Conservation (phyloP, 129 eudicot genomes). For the Rutidosis leptorrhynchoides region DNA sequence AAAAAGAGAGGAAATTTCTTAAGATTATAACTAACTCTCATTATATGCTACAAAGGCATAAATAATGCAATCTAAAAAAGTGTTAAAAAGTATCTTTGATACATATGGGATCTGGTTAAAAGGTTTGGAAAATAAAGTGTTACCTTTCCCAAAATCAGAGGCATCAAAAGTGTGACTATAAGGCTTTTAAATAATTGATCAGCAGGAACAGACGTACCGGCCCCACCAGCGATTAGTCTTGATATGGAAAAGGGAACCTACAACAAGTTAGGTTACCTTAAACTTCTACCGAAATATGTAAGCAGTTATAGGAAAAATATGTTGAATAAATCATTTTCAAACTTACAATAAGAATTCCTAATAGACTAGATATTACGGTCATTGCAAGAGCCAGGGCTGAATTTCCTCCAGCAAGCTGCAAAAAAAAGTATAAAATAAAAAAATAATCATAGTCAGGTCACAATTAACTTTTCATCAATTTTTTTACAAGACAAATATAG, state of each 20-base stretch:
- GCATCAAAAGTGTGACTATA: constrained; percentile 60
- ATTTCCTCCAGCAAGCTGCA: constrained; percentile 93
- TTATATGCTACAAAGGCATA: constrained; percentile 1
- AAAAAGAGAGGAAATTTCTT: constrained; percentile 7
- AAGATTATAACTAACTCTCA: not conserved
- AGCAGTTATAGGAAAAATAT: constrained; percentile 6
- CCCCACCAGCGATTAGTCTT: constrained; percentile 71
- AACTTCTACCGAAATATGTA: not conserved
- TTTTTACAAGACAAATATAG: not conserved
- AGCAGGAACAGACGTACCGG: constrained; percentile 73
- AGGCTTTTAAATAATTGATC: constrained; percentile 73
- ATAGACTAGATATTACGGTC: constrained; percentile 78
- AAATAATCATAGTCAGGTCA: constrained; percentile 26
- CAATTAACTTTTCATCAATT: constrained; percentile 23
- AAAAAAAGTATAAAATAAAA: constrained; percentile 27
- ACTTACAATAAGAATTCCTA: constrained; percentile 87
- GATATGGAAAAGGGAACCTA: constrained; percentile 88
- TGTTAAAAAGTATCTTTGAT: not conserved
- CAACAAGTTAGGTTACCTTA: not conserved
- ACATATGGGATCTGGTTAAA: constrained; percentile 3
- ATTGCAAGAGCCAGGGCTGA: constrained; percentile 93
- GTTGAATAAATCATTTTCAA: constrained; percentile 12
- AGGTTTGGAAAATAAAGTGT: not conserved
- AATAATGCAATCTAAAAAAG: constrained; percentile 17
- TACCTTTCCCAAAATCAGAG: constrained; percentile 88